Percentiles rank a stretch among this genome's conserved stretches.
phyloP scores from a whole-genome alignment of 768 basidiomycete genomes.

The Macrolepiota dolichaula region DNA sequence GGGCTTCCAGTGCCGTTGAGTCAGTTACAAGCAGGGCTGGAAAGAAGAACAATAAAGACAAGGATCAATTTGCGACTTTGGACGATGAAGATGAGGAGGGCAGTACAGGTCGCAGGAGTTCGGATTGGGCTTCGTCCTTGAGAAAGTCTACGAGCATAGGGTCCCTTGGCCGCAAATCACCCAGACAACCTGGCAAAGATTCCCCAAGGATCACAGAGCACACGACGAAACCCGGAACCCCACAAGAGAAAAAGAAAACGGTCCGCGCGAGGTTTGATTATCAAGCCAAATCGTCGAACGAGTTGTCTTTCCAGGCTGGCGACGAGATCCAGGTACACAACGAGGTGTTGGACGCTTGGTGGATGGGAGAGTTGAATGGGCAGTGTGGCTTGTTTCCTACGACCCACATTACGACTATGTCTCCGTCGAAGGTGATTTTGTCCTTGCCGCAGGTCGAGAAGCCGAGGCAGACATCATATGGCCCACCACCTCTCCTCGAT shows the following conservation, averaged over 20 bases:
- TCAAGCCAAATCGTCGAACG: constrained; percentile 62
- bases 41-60: constrained; percentile 52
- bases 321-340: constrained; percentile 73
- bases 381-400: constrained; percentile 80
- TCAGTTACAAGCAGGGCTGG: constrained; percentile 47
- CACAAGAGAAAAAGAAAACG: constrained; percentile 42
- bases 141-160: constrained; percentile 27
- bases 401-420: constrained; percentile 52
- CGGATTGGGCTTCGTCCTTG: constrained; percentile 19
- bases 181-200: neutral
- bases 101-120: constrained; percentile 13
- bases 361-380: constrained; percentile 77
- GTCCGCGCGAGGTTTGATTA: constrained; percentile 79
- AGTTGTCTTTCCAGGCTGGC: constrained; percentile 71
- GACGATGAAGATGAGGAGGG: constrained; percentile 39
- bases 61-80: constrained; percentile 53
- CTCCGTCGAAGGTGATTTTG: constrained; percentile 10
- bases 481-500: neutral
- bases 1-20: constrained; percentile 66
- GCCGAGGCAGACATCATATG: constrained; percentile 4
- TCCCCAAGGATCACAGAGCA: constrained; percentile 32
- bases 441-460: constrained; percentile 10
- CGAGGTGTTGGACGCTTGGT: constrained; percentile 89
- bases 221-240: constrained; percentile 49
- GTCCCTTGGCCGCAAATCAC: constrained; percentile 1